Evolutionary conservation across 148 eudicot species (phyloP).

Genomic region (Silene uniflora): DNA sequence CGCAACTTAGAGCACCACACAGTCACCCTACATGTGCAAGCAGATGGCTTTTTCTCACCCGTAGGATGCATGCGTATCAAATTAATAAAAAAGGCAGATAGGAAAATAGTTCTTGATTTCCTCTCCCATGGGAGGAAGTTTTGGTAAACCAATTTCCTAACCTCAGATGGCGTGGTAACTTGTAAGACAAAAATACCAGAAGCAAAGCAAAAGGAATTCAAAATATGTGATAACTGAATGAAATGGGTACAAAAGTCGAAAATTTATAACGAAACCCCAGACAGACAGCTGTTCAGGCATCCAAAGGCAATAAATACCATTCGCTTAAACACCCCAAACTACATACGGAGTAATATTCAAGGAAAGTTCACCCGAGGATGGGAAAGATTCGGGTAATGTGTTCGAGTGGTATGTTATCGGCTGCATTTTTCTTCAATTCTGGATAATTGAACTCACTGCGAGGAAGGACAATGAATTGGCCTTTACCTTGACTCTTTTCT

Average conservation of each 20-base stretch:
- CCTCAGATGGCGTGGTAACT: no score
- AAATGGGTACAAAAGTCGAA: neutral
- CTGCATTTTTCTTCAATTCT: slow-evolving; percentile 68
- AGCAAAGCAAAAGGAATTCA: neutral
- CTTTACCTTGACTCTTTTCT: slow-evolving; percentile 65
- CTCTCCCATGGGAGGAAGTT: no score
- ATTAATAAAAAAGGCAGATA: no score
- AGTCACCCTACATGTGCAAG: no score
- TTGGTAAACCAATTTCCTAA: no score
- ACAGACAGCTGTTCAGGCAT: no score
- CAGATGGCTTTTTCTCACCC: no score
- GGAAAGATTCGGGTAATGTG: slow-evolving; percentile 81
- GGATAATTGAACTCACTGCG: slow-evolving; percentile 80
- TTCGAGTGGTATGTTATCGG: slow-evolving; percentile 71
- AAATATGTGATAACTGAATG: neutral
- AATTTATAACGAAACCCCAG: neutral
- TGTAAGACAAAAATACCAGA: no score
- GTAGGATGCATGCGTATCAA: no score
- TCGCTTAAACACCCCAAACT: neutral
- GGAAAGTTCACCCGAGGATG: slow-evolving; percentile 30
- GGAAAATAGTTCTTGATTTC: no score
- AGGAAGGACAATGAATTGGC: slow-evolving; percentile 60
- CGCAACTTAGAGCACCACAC: no score
- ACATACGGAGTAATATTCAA: neutral
- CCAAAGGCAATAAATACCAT: neutral